These are phyloP conservation scores for Kwoniella shivajii DNA, from an alignment of 1,284 basidiomycete genomes.

Conservation along the genomic window DNA sequence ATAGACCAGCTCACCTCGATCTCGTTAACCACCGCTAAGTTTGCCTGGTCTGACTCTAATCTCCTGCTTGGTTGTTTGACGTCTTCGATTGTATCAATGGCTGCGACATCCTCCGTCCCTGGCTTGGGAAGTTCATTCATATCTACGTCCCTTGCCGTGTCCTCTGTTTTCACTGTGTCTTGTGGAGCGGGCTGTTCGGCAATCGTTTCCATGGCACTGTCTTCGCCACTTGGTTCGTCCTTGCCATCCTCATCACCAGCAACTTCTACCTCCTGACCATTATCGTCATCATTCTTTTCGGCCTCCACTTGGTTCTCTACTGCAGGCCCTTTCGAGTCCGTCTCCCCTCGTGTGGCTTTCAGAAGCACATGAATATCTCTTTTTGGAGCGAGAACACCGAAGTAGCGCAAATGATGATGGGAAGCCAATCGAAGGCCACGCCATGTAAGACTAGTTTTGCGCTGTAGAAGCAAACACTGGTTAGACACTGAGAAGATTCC, in stretches of 20 bases:
- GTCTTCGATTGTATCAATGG: too few species aligned
- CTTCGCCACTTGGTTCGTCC: not conserved
- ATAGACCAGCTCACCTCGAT: too few species aligned
- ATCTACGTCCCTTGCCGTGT: too few species aligned
- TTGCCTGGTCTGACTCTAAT: too few species aligned
- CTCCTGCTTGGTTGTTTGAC: too few species aligned
- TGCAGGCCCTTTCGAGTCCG: slow-evolving; percentile 6
- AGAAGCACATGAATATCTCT: slow-evolving; percentile 37
- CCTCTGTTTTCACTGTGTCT: too few species aligned
- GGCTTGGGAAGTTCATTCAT: too few species aligned
- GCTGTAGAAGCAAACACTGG: slow-evolving; percentile 15
- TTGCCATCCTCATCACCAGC: not conserved
- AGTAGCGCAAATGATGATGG: slow-evolving; percentile 33
- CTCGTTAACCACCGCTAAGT: too few species aligned
- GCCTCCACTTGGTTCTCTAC: slow-evolving; percentile 8
- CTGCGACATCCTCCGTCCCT: too few species aligned
- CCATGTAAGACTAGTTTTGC: slow-evolving; percentile 40
- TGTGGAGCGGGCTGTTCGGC: too few species aligned
- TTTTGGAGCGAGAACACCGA: slow-evolving; percentile 22
- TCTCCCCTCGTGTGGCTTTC: slow-evolving; percentile 21
- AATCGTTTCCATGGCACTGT: too few species aligned
- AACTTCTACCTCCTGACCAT: slow-evolving; percentile 7
- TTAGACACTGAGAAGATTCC: not conserved
- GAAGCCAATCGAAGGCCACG: slow-evolving; percentile 41
- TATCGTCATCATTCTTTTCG: slow-evolving; percentile 11